Evolutionary conservation across 805 yeast species (phyloP).

Genomic region (Zygosaccharomyces bisporus): DNA sequence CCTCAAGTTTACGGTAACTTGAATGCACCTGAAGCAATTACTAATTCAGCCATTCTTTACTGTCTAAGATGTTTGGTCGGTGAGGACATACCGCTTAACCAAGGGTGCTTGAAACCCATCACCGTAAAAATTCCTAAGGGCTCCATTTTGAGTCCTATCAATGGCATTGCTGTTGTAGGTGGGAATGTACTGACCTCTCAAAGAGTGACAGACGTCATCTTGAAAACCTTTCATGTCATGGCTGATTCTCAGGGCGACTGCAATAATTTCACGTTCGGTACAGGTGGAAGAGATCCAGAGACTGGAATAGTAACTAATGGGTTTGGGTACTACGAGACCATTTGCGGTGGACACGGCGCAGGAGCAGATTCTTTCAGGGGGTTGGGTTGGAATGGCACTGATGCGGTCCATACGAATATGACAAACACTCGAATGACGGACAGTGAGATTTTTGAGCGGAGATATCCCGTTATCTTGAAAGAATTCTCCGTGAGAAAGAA

Average conservation of each 20-base stretch:
- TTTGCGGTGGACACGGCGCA: slow-evolving; percentile 94
- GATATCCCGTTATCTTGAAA: slow-evolving; percentile 76
- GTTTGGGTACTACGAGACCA: slow-evolving; percentile 89
- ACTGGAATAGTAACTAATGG: slow-evolving; percentile 48
- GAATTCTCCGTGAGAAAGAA: slow-evolving; percentile 65
- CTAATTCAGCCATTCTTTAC: slow-evolving; percentile 83
- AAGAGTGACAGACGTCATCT: slow-evolving; percentile 80
- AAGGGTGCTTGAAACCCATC: slow-evolving; percentile 84
- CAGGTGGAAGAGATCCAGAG: slow-evolving; percentile 53
- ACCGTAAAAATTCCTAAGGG: slow-evolving; percentile 58
- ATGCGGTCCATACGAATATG: slow-evolving; percentile 92
- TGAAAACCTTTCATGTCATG: slow-evolving; percentile 80
- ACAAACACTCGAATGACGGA: slow-evolving; percentile 92
- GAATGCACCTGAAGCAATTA: slow-evolving; percentile 89
- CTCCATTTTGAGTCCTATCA: slow-evolving; percentile 66
- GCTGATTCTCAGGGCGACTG: slow-evolving; percentile 97
- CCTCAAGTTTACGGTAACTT: slow-evolving; percentile 83
- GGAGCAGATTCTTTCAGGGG: slow-evolving; percentile 47
- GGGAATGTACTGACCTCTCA: slow-evolving; percentile 96
- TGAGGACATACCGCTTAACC: slow-evolving; percentile 85
- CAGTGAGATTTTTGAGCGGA: slow-evolving; percentile 79
- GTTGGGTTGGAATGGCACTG: slow-evolving; percentile 75
- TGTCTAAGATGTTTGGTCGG: slow-evolving; percentile 80
- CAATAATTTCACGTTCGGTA: slow-evolving; percentile 89
- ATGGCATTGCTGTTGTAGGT: slow-evolving; percentile 88